Conservation (phyloP, 1,139 yeast genomes). For the Blastobotrys illinoisensis region DNA sequence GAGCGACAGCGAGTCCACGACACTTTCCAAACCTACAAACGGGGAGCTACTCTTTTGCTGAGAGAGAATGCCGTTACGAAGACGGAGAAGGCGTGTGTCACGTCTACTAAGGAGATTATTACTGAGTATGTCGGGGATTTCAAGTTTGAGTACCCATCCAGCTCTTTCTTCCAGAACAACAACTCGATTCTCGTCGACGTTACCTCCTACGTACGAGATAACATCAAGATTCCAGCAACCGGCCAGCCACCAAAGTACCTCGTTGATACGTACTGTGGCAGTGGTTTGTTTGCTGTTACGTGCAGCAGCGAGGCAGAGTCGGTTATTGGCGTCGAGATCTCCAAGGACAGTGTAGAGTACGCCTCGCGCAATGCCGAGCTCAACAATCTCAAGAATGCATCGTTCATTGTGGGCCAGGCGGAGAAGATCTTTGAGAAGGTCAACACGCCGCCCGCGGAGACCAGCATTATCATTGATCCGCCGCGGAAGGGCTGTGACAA, state of each 20-base stretch:
- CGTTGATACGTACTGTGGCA: conserved; percentile 97
- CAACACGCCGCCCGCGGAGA: conserved; percentile 62
- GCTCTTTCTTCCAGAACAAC: conserved; percentile 94
- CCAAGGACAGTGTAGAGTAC: conserved; percentile 84
- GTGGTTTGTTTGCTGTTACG: conserved; percentile 87
- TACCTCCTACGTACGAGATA: conserved; percentile 70
- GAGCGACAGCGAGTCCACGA: conserved; percentile 55
- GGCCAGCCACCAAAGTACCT: conserved; percentile 49
- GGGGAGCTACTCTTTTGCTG: conserved; percentile 82
- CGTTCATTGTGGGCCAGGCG: conserved; percentile 86
- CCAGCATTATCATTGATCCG: conserved; percentile 91
- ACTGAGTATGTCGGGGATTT: conserved; percentile 66
- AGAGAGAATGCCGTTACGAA: conserved; percentile 56
- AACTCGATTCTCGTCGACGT: conserved; percentile 83
- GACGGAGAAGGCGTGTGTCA: conserved; percentile 42
- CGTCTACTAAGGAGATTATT: conserved; percentile 72
- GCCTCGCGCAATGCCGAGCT: conserved; percentile 75
- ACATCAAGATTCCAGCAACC: conserved; percentile 45
- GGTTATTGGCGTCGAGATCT: conserved; percentile 91
- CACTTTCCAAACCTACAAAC: conserved; percentile 51
- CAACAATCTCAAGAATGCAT: conserved; percentile 71
- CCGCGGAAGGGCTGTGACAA: conserved; percentile 97
- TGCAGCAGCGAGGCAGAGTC: conserved; percentile 73
- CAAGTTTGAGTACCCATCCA: conserved; percentile 83
- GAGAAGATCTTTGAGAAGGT: conserved; percentile 80